phyloP scores from a whole-genome alignment of 768 basidiomycete species.

The Lactarius quietus region DNA sequence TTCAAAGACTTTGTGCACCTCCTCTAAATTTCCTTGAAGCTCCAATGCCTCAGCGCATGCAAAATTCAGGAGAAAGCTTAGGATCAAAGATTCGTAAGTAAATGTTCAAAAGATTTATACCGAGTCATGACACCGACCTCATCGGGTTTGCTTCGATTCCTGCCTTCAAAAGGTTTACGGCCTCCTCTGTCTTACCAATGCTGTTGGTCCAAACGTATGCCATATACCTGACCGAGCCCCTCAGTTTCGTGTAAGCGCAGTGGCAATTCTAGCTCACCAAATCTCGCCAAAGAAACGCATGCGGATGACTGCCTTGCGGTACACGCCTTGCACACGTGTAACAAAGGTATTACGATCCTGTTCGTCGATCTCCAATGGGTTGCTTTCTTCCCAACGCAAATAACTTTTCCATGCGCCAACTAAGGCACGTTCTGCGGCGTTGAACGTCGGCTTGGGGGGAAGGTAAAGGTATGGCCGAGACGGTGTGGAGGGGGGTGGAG shows the following conservation, averaged over 20 bases:
- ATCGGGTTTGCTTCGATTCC: constrained; percentile 87
- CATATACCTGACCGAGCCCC: constrained; percentile 66
- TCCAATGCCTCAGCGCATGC: constrained; percentile 77
- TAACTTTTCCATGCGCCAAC: constrained; percentile 90
- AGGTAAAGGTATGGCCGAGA: constrained; percentile 50
- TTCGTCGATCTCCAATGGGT: constrained; percentile 90
- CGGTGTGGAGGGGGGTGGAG: constrained; percentile 42
- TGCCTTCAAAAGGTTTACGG: constrained; percentile 69
- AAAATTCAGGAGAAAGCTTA: constrained; percentile 86
- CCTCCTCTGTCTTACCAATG: constrained; percentile 78
- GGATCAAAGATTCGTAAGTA: constrained; percentile 3
- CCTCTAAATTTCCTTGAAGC: constrained; percentile 56
- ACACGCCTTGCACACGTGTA: constrained; percentile 72
- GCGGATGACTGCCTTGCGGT: constrained; percentile 83
- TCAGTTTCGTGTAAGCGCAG: background rate
- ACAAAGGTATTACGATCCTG: constrained; percentile 66
- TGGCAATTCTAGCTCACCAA: constrained; percentile 52
- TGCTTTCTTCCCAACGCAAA: constrained; percentile 92
- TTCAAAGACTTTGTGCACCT: constrained; percentile 70
- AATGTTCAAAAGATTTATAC: constrained; percentile 18
- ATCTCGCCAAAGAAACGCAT: constrained; percentile 96
- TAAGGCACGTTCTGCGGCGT: constrained; percentile 62
- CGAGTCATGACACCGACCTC: constrained; percentile 42
- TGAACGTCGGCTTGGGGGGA: constrained; percentile 70
- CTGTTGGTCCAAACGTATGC: constrained; percentile 79